Evolutionary conservation across 176 grass and related monocot genomes (phyloP), one percentile per base, ranked within the genome.

Genomic region (Saccharum officinarum): DNA sequence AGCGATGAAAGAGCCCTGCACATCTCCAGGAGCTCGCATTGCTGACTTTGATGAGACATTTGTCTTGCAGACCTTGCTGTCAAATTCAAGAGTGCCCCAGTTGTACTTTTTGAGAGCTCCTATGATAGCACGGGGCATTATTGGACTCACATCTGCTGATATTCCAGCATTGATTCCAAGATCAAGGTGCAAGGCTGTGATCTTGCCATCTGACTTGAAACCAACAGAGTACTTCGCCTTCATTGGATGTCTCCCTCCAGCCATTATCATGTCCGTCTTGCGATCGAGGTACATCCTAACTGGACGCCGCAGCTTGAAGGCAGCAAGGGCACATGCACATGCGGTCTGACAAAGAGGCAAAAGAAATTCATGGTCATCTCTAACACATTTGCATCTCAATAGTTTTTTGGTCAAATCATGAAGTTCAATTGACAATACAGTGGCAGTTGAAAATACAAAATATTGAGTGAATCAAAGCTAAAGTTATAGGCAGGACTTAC

Each of bases 1-100:
- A 10, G 95, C 93, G 66, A 98, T 95, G 85, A 90, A 98, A 46
- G 93, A 93, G 37, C 95, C 95, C 69, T 98, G 95, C 46, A 78
- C 87, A 39, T 98, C 89, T 42, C 95, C 95, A n/a, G 95, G 95
- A 52, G n/a, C 85, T 8, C 95, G 71, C 91, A 98, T 81, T 6
- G 85, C 40, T 40, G 95, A 90, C 81, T 95, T 98, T 1, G 90
- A 92, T 22, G 93, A 62, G 49, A 83, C 50, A 66, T 98, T 98
- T 25, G 93, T 98, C 75, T 95, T 95, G 87, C 93, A 98, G 12
- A 95, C 0, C 62, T 93, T 98, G 62, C 74, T 7, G 52, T 98
- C 91, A 25, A 92, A 93, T 6, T 89, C 78, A 45, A 98, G 80
- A 64, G 80, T 71, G 3, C 92, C 93, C 92, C 91, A 98, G 69